Percentiles rank a stretch among this genome's conserved stretches.
These are phyloP conservation scores for Paramecium primaurelia DNA, from an alignment of 73 alveolate genomes.

Conservation along the genomic window DNA sequence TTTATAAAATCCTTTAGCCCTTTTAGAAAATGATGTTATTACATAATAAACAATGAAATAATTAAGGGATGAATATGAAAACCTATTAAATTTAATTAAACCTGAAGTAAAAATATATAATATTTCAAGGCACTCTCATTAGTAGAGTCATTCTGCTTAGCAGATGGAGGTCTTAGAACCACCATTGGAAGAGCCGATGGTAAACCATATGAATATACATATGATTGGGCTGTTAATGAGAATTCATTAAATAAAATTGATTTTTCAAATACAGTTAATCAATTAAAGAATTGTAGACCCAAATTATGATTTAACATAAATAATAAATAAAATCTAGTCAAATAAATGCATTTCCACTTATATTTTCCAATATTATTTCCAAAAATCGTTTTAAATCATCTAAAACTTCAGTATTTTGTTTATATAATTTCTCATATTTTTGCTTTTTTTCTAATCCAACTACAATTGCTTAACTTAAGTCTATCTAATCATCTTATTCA, in stretches of 20 bases:
- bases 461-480: neutral
- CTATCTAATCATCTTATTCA: neutral
- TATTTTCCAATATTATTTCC: neutral
- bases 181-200: constrained; percentile 29
- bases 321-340: neutral
- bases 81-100: neutral
- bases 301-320: neutral
- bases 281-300: neutral
- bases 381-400: neutral
- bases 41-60: neutral
- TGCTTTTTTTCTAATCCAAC: neutral
- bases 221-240: constrained; percentile 30
- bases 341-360: neutral
- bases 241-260: neutral
- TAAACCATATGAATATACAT: neutral
- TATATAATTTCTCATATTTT: neutral
- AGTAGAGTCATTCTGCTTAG: neutral
- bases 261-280: neutral
- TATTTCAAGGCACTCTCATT: neutral
- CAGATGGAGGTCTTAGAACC: constrained; percentile 17
- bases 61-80: neutral
- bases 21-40: neutral
- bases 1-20: neutral
- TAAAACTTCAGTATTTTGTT: neutral
- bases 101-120: neutral